phyloP scores from a whole-genome alignment of 208 protist genomes.

The Trypanosoma cruzi region DNA sequence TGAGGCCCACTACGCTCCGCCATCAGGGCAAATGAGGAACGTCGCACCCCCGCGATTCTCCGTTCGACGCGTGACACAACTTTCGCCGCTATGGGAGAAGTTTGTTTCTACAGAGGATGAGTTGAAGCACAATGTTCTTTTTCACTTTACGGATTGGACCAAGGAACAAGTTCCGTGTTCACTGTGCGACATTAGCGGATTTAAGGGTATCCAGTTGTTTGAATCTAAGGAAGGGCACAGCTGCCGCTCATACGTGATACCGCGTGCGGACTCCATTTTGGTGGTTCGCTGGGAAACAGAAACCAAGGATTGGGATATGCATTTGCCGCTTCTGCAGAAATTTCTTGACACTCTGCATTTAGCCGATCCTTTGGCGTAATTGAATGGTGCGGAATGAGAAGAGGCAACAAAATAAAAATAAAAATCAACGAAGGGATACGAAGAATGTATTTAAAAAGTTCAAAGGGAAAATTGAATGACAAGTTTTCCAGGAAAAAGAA shows the following conservation, averaged over 20 bases:
- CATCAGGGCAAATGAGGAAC: background rate
- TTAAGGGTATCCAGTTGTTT: conserved; percentile 47
- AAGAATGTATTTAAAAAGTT: conserved; percentile 10
- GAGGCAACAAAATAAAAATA: background rate
- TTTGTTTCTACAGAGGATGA: conserved; percentile 45
- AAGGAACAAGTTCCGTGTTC: conserved; percentile 28
- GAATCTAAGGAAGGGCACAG: conserved; percentile 42
- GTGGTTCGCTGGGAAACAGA: conserved; percentile 58
- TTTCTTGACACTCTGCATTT: conserved; percentile 61
- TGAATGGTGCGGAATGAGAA: background rate
- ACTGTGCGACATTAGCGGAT: conserved; percentile 44
- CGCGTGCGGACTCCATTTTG: conserved; percentile 34
- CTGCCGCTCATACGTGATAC: conserved; percentile 65
- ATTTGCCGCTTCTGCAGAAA: conserved; percentile 46
- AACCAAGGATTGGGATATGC: conserved; percentile 36
- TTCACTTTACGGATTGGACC: conserved; percentile 64
- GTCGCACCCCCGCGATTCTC: conserved; percentile 22
- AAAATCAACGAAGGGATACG: background rate
- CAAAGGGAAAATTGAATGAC: background rate
- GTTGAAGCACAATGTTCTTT: conserved; percentile 58
- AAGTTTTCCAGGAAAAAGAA: no score
- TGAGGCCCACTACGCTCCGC: background rate
- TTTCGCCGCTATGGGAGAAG: conserved; percentile 52
- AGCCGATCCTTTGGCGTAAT: background rate
- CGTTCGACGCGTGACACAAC: conserved; percentile 35